phyloP scores from a whole-genome alignment of 768 basidiomycete genomes.

The Lactarius deliciosus region DNA sequence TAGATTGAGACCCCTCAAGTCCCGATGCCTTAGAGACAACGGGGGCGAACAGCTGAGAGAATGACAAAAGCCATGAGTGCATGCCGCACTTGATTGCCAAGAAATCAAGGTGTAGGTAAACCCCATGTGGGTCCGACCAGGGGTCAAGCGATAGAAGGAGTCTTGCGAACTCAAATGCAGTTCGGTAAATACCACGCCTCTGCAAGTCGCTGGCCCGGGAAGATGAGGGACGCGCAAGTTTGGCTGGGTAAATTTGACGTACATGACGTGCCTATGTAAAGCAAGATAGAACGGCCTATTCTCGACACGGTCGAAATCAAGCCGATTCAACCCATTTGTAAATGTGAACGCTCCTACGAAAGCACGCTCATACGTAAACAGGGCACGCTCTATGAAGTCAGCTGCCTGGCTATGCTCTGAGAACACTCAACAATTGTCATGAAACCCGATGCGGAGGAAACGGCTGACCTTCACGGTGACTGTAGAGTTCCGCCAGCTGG shows the following conservation, averaged over 20 bases:
- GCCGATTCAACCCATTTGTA: slow-evolving; percentile 72
- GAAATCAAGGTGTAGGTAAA: slow-evolving; percentile 79
- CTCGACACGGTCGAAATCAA: slow-evolving; percentile 89
- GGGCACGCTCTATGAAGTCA: slow-evolving; percentile 87
- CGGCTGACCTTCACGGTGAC: slow-evolving; percentile 78
- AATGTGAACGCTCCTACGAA: slow-evolving; percentile 87
- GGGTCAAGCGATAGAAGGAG: slow-evolving; percentile 85
- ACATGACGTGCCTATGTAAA: slow-evolving; percentile 80
- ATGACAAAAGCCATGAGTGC: slow-evolving; percentile 74
- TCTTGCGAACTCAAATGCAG: slow-evolving; percentile 90
- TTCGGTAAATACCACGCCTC: slow-evolving; percentile 84
- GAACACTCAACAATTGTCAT: slow-evolving; percentile 8
- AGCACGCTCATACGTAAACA: slow-evolving; percentile 91
- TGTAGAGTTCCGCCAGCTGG: slow-evolving; percentile 80
- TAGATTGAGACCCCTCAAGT: slow-evolving; percentile 40
- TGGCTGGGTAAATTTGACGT: slow-evolving; percentile 32
- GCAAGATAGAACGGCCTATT: slow-evolving; percentile 93
- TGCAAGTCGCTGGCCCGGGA: slow-evolving; percentile 63
- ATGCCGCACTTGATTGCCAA: slow-evolving; percentile 81
- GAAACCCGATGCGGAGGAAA: background rate
- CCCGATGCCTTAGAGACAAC: slow-evolving; percentile 17
- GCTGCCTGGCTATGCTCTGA: slow-evolving; percentile 80
- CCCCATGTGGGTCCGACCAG: slow-evolving; percentile 84
- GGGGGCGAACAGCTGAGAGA: slow-evolving; percentile 53
- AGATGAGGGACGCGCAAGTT: background rate